These are phyloP conservation scores for Schizochytrium sp. DNA, from an alignment of 108 stramenopile genomes.

Conservation along the genomic window DNA sequence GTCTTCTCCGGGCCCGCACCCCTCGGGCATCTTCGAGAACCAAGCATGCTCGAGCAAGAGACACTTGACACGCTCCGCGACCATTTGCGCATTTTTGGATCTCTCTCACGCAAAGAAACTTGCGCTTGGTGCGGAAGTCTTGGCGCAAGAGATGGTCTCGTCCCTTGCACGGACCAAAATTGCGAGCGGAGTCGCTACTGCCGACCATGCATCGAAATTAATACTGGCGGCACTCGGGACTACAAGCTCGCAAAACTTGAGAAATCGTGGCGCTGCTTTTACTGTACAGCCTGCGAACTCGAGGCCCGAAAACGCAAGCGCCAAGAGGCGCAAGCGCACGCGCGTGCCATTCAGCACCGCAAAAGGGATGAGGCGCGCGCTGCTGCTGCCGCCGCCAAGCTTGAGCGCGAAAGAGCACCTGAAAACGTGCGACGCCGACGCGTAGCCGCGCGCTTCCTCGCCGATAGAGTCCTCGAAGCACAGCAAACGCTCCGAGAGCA, in stretches of 20 bases:
- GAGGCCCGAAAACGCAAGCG: neutral
- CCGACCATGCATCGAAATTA: neutral
- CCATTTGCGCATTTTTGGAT: neutral
- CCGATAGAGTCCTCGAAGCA: neutral
- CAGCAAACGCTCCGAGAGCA: neutral
- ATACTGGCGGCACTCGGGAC: neutral
- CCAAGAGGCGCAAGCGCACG: neutral
- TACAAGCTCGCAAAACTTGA: neutral
- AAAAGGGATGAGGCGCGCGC: neutral
- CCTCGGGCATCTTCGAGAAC: neutral
- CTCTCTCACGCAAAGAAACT: neutral
- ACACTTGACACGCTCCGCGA: neutral
- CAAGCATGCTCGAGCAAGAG: neutral
- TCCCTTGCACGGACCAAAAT: neutral
- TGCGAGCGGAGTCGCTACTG: neutral
- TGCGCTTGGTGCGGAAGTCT: conserved; percentile 8
- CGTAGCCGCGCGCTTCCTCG: neutral
- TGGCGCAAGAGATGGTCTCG: neutral
- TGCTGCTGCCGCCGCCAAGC: neutral
- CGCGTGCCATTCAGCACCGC: neutral
- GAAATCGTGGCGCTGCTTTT: neutral
- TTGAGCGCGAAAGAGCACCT: neutral
- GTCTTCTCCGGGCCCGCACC: neutral
- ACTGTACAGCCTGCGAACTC: neutral
- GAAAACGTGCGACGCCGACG: neutral